These are phyloP conservation scores for Rhodotorula sp. DNA, from an alignment of 1,284 basidiomycete genomes.

Conservation along the genomic window DNA sequence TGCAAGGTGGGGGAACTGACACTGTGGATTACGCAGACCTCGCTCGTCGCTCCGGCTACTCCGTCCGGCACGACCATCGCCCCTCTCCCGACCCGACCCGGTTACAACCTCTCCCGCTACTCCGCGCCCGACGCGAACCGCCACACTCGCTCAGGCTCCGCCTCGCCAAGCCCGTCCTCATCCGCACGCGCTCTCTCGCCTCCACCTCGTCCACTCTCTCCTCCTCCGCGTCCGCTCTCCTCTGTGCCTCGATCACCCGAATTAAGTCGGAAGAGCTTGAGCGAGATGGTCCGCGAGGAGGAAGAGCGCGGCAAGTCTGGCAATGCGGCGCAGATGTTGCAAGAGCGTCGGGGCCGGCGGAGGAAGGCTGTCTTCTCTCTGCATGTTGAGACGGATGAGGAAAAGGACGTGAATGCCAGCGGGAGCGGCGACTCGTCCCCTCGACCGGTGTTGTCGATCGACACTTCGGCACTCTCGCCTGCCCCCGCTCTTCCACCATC, in stretches of 20 bases:
- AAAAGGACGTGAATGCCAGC: not conserved
- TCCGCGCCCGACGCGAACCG: constrained; percentile 7
- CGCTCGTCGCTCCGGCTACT: constrained; percentile 52
- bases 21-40: constrained; percentile 46
- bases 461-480: constrained; percentile 8
- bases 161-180: not conserved
- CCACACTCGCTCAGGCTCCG: not conserved
- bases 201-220: not conserved
- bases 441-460: constrained; percentile 7
- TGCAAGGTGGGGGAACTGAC: no score
- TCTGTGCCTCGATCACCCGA: not conserved
- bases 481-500: not conserved
- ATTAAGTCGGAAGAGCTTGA: constrained; percentile 13
- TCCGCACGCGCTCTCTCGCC: constrained; percentile 1
- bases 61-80: constrained; percentile 60
- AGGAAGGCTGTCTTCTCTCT: constrained; percentile 28
- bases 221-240: not conserved
- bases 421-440: not conserved
- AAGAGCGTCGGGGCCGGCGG: not conserved
- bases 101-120: constrained; percentile 65
- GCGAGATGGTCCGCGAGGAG: constrained; percentile 30
- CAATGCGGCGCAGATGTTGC: not conserved
- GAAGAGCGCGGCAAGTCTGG: constrained; percentile 6
- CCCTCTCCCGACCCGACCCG: constrained; percentile 65
- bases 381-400: constrained; percentile 15